Evolutionary conservation across 2,329 filamentous ascomycete species (phyloP), one percentile per base, ranked within the genome.

Genomic region (Dryadomyces quercus-mongolicae): DNA sequence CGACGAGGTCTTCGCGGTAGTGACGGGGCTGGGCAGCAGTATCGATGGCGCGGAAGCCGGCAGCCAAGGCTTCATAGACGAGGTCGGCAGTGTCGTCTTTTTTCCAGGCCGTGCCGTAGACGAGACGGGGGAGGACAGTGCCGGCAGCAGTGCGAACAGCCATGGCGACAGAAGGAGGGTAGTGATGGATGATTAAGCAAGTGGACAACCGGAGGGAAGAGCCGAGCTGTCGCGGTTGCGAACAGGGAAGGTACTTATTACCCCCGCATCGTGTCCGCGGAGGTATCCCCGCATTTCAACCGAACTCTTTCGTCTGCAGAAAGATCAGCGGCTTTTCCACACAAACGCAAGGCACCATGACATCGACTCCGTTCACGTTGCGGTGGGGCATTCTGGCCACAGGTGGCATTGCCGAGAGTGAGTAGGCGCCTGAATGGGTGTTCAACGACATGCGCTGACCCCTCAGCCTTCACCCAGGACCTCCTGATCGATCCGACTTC

Each of bases 31-130:
- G 86, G 16, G 84, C 85, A 10, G 87, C 87, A 0, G 88, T 92
- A 64, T 93, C 88, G 56, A 93, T 70, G 49, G 74, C 85, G 36
- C 81, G 76, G 61, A 92, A 93, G 5, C 88, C 87, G 47, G 78
- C 71, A 47, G 73, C 73, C 38, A 93, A 64, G 2, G 88, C 88
- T 58, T 76, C 68, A 61, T 84, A 79, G 21, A 93, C 87, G 2
- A 92, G 73, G 54, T 78, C 71, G 20, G 77, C 74, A 0, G 86
- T 89, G 18, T 70, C 69, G 1, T 84, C 80, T 62, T 85, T 84
- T 67, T 93, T 93, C 87, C 88, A 92, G n/a, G 88, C 88, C 2
- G 88, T 92, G 52, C 88, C 88, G 66, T 93, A 93, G 58, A 93
- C 62, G 34, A 83, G 70, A 57, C 71, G 74, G 5, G 77, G 78